These are phyloP conservation scores for Trametes punicea DNA, from an alignment of 768 basidiomycete genomes.

Conservation along the genomic window DNA sequence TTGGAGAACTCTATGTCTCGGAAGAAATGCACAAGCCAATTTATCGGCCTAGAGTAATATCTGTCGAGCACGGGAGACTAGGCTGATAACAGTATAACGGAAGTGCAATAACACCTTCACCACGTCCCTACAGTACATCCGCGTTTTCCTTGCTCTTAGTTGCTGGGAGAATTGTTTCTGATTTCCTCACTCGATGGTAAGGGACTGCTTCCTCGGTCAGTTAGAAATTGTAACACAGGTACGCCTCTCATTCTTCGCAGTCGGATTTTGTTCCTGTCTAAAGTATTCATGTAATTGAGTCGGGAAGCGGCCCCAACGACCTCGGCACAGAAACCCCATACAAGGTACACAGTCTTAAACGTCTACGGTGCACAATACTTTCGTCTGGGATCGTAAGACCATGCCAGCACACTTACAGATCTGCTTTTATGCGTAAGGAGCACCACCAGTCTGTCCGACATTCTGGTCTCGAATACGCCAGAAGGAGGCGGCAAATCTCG, in stretches of 20 bases:
- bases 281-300: constrained; percentile 7
- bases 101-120: background rate
- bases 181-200: constrained; percentile 8
- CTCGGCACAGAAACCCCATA: constrained; percentile 21
- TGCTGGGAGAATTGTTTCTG: background rate
- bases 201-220: constrained; percentile 12
- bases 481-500: constrained; percentile 26
- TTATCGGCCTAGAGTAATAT: background rate
- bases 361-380: constrained; percentile 21
- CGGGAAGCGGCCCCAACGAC: constrained; percentile 18
- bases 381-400: constrained; percentile 12
- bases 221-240: background rate
- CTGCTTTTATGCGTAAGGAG: constrained; percentile 42
- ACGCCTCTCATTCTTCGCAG: background rate
- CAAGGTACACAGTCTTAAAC: constrained; percentile 17
- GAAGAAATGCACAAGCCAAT: constrained; percentile 9
- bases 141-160: background rate
- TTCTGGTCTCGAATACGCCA: no score
- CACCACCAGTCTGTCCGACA: constrained; percentile 41
- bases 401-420: constrained; percentile 37
- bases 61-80: background rate
- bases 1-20: constrained; percentile 8
- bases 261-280: background rate
- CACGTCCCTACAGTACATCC: background rate
- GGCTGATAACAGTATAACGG: constrained; percentile 5